Conservation (phyloP, 2,329 filamentous ascomycete genomes). For the Neophaeococcomyces aloes region DNA sequence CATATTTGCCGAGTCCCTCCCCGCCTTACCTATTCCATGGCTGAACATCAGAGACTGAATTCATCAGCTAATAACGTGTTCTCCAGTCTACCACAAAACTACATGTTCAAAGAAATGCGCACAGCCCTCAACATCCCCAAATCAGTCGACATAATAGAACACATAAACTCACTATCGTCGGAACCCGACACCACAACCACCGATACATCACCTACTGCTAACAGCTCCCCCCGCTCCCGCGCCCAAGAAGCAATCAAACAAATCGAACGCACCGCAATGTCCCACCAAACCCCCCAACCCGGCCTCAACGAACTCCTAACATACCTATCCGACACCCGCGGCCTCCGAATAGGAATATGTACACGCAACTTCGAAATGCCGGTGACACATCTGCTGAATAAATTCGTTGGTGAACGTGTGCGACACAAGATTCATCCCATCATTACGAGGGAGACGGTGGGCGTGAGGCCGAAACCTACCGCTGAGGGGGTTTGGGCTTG, state of each 20-base stretch:
- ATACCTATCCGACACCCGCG: slow-evolving; percentile 56
- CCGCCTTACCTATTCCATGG: too few relatives aligned
- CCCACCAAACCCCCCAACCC: slow-evolving; percentile 65
- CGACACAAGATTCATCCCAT: slow-evolving; percentile 14
- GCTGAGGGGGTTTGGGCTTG: slow-evolving; percentile 20
- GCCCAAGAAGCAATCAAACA: slow-evolving; percentile 64
- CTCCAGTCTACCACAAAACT: slow-evolving; percentile 71
- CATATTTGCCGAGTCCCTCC: too few relatives aligned
- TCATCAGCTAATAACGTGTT: neutral
- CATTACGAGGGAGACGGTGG: slow-evolving; percentile 20
- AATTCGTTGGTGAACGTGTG: slow-evolving; percentile 13
- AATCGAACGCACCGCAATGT: slow-evolving; percentile 77
- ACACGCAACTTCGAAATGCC: slow-evolving; percentile 78
- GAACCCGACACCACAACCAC: slow-evolving; percentile 23
- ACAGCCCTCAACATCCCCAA: slow-evolving; percentile 61
- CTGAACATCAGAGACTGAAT: too few relatives aligned
- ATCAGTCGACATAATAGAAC: slow-evolving; percentile 71
- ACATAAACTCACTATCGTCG: slow-evolving; percentile 65
- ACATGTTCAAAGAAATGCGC: slow-evolving; percentile 91
- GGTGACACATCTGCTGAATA: slow-evolving; percentile 30
- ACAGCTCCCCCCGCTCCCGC: slow-evolving; percentile 16
- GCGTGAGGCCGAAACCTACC: slow-evolving; percentile 19
- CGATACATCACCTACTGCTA: too few relatives aligned
- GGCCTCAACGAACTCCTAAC: slow-evolving; percentile 69
- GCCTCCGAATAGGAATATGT: slow-evolving; percentile 71